Evolutionary conservation across 371 early-diverging fungal species (phyloP), one percentile per base, ranked within the genome.

Genomic region (Mortierella sp.): DNA sequence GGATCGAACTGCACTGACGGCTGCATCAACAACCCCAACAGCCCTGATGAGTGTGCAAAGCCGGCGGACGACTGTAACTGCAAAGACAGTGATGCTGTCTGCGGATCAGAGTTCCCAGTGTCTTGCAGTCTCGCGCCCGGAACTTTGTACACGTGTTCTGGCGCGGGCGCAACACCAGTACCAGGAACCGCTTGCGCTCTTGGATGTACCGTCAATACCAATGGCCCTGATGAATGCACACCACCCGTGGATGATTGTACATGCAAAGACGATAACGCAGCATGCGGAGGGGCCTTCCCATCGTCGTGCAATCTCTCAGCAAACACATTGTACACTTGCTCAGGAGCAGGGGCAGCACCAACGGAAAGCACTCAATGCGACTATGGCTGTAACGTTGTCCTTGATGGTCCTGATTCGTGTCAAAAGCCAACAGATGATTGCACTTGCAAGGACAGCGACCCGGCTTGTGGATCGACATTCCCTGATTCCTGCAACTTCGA

Each of bases 61-160:
- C 39, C 49, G 24, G 25, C 17, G 16, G 31, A 50, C 24, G 50
- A 51, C 44, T 50, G 60, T 21, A 19, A 19, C 9, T 63, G 63
- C 31, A 41, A 48, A 27, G 49, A 55, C 39, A 22, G 41, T 21
- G 25, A 31, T 8, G 49, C 45, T 0, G 50, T 28, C 19, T 62
- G 63, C 39, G 63, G 63, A n/a, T 34, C 55, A 10, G 21, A 28
- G 14, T 62, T 62, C 55, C 27, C 54, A 21, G 8, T 29, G 1
- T 31, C 28, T 1, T 62, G 63, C 40, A 44, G 49, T 6, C 22
- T 52, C 17, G n/a, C 24, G 9, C 28, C 25, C 9, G 24, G 16
- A 1, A n/a, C 55, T 9, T 24, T 62, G 19, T 62, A 62, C 43
- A 34, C 10, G 0, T 62, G 63, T 29, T 1, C 10, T 22, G 62